Percentiles rank a stretch among this genome's conserved stretches.
These are phyloP conservation scores for Zalaria sp. DNA, from an alignment of 2,329 filamentous ascomycete species.

Conservation along the genomic window DNA sequence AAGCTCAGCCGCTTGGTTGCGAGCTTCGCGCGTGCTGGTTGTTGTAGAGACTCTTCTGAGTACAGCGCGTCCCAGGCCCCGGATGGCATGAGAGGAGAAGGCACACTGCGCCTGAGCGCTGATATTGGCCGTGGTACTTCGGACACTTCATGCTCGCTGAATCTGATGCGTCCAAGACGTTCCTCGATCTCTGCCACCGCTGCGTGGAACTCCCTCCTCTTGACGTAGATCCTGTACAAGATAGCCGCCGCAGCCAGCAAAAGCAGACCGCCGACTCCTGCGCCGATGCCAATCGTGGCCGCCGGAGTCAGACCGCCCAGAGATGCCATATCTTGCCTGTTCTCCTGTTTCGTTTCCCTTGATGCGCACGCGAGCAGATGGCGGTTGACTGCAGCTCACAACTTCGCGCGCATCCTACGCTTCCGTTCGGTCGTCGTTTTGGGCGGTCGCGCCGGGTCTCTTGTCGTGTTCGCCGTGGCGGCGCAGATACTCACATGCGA, in stretches of 20 bases:
- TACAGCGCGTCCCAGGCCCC: slow-evolving; percentile 26
- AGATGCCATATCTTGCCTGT: neutral
- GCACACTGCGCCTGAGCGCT: slow-evolving; percentile 15
- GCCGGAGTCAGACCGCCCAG: neutral
- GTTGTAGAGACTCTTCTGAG: slow-evolving; percentile 22
- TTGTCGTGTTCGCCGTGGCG: too few species aligned
- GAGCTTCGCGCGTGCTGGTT: neutral
- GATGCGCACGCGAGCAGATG: too few species aligned
- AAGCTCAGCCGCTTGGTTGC: neutral
- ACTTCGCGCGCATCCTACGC: neutral
- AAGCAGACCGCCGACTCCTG: slow-evolving; percentile 13
- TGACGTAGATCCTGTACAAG: slow-evolving; percentile 10
- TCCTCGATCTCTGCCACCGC: slow-evolving; percentile 14
- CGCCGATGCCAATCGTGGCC: slow-evolving; percentile 11
- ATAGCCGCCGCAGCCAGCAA: slow-evolving; percentile 12
- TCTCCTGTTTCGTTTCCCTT: neutral
- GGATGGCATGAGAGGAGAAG: slow-evolving; percentile 20
- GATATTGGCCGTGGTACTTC: slow-evolving; percentile 9
- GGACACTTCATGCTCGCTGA: neutral
- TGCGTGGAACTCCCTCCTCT: slow-evolving; percentile 11
- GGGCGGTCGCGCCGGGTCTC: too few species aligned
- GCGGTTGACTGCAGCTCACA: too few species aligned
- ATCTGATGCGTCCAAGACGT: slow-evolving; percentile 6
- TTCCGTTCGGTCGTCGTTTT: neutral
- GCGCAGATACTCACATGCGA: too few species aligned